Conservation (phyloP, 805 yeast genomes). For the Candida vaughaniae region DNA sequence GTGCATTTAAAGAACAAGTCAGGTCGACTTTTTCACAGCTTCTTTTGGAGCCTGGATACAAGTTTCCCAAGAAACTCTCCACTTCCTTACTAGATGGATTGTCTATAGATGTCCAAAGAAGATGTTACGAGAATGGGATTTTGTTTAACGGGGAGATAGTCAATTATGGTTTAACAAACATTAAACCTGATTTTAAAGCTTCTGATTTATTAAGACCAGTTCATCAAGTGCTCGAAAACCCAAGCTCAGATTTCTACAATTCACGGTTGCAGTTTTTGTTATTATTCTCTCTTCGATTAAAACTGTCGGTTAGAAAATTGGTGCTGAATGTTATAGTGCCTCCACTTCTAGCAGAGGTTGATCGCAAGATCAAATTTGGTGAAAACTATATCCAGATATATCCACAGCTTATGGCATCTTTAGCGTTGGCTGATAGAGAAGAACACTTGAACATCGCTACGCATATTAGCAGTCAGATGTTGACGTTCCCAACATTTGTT, state of each 20-base stretch:
- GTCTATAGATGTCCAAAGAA: slow-evolving; percentile 15
- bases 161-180: slow-evolving; percentile 19
- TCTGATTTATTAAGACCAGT: slow-evolving; percentile 17
- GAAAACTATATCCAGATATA: slow-evolving; percentile 55
- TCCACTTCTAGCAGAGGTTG: slow-evolving; percentile 50
- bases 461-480: slow-evolving; percentile 39
- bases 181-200: slow-evolving; percentile 13
- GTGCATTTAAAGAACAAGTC: slow-evolving; percentile 22
- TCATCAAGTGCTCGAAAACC: slow-evolving; percentile 14
- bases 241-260: slow-evolving; percentile 12
- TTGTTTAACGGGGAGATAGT: slow-evolving; percentile 26
- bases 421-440: slow-evolving; percentile 52
- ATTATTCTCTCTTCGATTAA: slow-evolving; percentile 57
- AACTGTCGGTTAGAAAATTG: slow-evolving; percentile 48
- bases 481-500: slow-evolving; percentile 45
- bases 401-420: slow-evolving; percentile 47
- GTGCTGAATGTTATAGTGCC: slow-evolving; percentile 51
- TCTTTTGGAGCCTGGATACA: slow-evolving; percentile 35
- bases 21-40: slow-evolving; percentile 36
- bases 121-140: slow-evolving; percentile 34
- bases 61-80: slow-evolving; percentile 32
- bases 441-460: slow-evolving; percentile 37
- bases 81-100: slow-evolving; percentile 21
- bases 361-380: slow-evolving; percentile 48
- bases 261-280: slow-evolving; percentile 61